Base-by-base conservation (phyloP, 768 basidiomycete genomes). In the Bullera alba region DNA sequence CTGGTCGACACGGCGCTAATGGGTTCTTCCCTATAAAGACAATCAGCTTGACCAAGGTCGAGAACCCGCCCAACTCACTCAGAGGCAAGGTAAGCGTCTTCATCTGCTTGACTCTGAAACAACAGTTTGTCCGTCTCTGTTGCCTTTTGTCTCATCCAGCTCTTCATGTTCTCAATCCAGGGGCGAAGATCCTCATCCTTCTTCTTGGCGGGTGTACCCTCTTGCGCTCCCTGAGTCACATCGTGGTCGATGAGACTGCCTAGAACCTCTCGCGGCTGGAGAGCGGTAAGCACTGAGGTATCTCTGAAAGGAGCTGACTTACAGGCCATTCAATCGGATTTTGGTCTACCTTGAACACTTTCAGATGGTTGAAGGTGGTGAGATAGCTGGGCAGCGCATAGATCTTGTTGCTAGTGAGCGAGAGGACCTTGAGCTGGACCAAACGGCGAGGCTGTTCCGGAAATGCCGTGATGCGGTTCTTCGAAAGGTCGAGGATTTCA, bases 271-370 rank as follows among this genome's bases (percentile, higher is more conserved):
- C 47, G 54, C 0, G 69, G 69, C 69, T 70, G 39, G 10, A 21
- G 22, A 36, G n/a, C 25, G 55, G 35, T 38, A 32, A 23, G n/a
- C 22, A 7, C 15, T 32, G 2, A 53, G 16, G 7, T 3, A 12
- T n/a, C 7, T 4, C n/a, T 14, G 5, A 6, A 17, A 29, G 14
- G 42, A 28, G 23, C 8, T 23, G 37, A 67, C 70, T 58, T 35
- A 72, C 70, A 0, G 93, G 93, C 89, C 91, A 97, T 71, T 90
- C 85, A 32, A 95, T 79, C 2, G 92, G 92, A 66, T 99, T 97
- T 56, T 84, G 82, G 57, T 93, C 91, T 7, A 87, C 76, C 71
- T 87, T 87, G 60, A 97, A 77, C 27, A 95, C 79, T 41, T 82
- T 81, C 34, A 99, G 77, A 44, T 79, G 76, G 26, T 74, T 73